Evolutionary conservation across 2,329 filamentous ascomycete genomes (phyloP), one percentile per base, ranked within the genome.

Genomic region (Epichloe typhina): DNA sequence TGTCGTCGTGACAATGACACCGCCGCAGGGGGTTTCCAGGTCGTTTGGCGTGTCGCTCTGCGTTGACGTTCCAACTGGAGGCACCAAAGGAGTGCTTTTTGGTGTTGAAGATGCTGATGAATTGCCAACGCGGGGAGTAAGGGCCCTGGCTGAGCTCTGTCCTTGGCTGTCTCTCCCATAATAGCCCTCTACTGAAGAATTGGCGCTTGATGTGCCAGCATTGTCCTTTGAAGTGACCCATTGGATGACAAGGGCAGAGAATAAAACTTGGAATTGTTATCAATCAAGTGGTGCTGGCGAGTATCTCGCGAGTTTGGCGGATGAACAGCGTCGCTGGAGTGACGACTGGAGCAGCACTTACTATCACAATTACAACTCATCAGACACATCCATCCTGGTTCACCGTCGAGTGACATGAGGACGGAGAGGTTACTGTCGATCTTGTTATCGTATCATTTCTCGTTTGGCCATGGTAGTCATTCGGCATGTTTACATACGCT

Each of bases 341-440:
- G 17, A 19, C 17, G 17, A 19, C 17, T 31, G 21, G n/a, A 40
- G 19, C 5, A 13, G 33, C 26, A 65, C 71, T 58, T 62, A 80
- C 79, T 74, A 59, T 84, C 80, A 54, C 72, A 71, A 58, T 83
- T 83, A 59, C 80, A 84, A 58, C 77, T 79, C 67, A 82, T 79
- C 4, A 84, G 69, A 56, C 79, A 84, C 3, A 84, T 72, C 79
- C 80, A 84, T 3, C 75, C 80, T 2, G 76, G 79, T 59, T 83
- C 80, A 12, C 80, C 80, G 23, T 77, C 64, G 2, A 83, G 69
- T 1, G 70, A 70, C 69, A 80, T 75, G 1, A 83, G 64, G 0
- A 83, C 71, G 3, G 74, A 72, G 3, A 84, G 63, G 58, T 84
- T 84, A 3, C 77, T 80, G 15, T 17, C 8, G 15, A 50, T 1